phyloP scores from a whole-genome alignment of 1,284 basidiomycete species.

The Tetrapyrgos nigripes region DNA sequence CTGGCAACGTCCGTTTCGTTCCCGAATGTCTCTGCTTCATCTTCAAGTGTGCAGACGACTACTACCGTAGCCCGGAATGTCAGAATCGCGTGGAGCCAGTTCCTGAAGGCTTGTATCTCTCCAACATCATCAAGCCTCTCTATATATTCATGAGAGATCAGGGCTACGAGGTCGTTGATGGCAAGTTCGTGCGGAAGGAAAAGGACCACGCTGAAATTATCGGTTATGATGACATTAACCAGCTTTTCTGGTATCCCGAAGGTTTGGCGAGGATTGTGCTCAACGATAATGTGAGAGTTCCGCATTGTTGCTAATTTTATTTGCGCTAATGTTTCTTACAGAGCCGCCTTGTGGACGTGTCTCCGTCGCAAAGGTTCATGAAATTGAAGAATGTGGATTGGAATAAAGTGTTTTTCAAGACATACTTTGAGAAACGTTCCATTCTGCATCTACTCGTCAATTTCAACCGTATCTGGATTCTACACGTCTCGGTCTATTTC shows the following conservation, averaged over 20 bases:
- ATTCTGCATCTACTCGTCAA: conserved; percentile 92
- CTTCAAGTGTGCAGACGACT: conserved; percentile 99
- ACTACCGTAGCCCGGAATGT: conserved; percentile 98
- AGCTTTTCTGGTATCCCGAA: conserved; percentile 99
- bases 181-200: conserved; percentile 94
- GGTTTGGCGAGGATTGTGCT: conserved; percentile 93
- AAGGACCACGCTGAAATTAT: conserved; percentile 96
- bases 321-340: conserved; percentile 35
- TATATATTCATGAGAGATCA: conserved; percentile 98
- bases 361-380: conserved; percentile 91
- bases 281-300: conserved; percentile 76
- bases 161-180: conserved; percentile 95
- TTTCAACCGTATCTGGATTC: conserved; percentile 97
- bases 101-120: conserved; percentile 93
- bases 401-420: conserved; percentile 96
- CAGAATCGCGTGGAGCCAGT: conserved; percentile 95
- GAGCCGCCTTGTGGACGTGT: conserved; percentile 88
- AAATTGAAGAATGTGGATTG: conserved; percentile 91
- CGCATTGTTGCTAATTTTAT: conserved; percentile 1
- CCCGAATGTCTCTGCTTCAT: conserved; percentile 99
- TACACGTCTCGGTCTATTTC: conserved; percentile 91
- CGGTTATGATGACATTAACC: conserved; percentile 99
- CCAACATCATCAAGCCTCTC: conserved; percentile 92
- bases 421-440: conserved; percentile 95
- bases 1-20: conserved; percentile 95